Evolutionary conservation across 2,329 filamentous ascomycete genomes (phyloP).

Genomic region (Ophiostoma pallidulum): DNA sequence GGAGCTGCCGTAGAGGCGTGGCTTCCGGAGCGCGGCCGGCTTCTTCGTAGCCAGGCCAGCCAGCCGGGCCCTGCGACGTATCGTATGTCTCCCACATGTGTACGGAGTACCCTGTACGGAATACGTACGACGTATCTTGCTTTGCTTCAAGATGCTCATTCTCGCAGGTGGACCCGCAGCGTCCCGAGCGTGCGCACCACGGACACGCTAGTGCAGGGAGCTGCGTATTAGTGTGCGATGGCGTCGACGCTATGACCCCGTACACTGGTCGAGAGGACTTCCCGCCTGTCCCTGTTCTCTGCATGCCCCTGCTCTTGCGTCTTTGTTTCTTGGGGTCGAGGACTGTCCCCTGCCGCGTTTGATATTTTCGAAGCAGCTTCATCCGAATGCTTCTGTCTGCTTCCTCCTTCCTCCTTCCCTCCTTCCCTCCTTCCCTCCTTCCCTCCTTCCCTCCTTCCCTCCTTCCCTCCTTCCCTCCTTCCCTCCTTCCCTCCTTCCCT

Average conservation of each 20-base stretch:
- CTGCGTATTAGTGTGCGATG: background rate
- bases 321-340: constrained; percentile 1
- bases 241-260: background rate
- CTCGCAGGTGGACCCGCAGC: too few species aligned
- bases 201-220: constrained; percentile 10
- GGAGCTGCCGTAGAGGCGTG: too few species aligned
- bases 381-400: too few species aligned
- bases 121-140: too few species aligned
- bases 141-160: too few species aligned
- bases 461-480: background rate
- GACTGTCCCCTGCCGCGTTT: constrained; percentile 1
- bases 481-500: background rate
- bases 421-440: background rate
- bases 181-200: constrained; percentile 8
- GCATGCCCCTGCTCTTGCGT: background rate
- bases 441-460: background rate
- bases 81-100: too few species aligned
- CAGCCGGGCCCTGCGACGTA: too few species aligned
- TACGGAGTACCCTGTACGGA: too few species aligned
- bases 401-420: background rate
- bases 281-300: constrained; percentile 2
- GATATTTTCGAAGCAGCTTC: too few species aligned
- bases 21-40: too few species aligned
- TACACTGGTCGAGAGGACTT: background rate
- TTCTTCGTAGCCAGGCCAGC: too few species aligned